Conservation (phyloP, 192 early-diverging fungal species). For the Coemansia reversa region DNA sequence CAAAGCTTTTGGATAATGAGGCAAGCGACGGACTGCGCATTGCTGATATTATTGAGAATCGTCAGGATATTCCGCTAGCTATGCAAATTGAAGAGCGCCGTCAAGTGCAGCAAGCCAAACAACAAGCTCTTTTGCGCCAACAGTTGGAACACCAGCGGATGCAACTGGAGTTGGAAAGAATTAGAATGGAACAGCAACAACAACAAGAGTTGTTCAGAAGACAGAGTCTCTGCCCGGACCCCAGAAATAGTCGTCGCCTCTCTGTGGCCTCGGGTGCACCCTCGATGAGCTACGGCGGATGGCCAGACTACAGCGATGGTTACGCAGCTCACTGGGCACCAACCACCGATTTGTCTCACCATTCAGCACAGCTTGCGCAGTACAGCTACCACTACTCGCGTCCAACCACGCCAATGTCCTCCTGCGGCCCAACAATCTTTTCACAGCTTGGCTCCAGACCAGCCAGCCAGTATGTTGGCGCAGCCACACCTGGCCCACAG, state of each 20-base stretch:
- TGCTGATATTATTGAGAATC: conserved; percentile 42
- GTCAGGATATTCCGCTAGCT: conserved; percentile 39
- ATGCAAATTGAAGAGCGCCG: conserved; percentile 44
- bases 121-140: conserved; percentile 41
- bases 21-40: conserved; percentile 44
- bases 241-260: background rate
- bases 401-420: conserved; percentile 8
- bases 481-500: background rate
- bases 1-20: conserved; percentile 32
- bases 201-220: conserved; percentile 45
- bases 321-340: conserved; percentile 27
- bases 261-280: conserved; percentile 8
- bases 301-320: conserved; percentile 13
- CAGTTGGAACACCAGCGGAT: conserved; percentile 41
- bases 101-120: conserved; percentile 47
- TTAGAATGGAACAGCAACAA: conserved; percentile 34
- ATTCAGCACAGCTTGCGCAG: background rate
- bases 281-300: conserved; percentile 9
- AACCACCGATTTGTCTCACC: background rate
- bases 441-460: conserved; percentile 4
- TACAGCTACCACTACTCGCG: conserved; percentile 13
- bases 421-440: conserved; percentile 1
- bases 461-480: conserved; percentile 11
- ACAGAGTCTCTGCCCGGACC: conserved; percentile 42
- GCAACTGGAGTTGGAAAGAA: conserved; percentile 29